These are phyloP conservation scores for Cladosporium sp. DNA, from an alignment of 2,329 filamentous ascomycete genomes.

Conservation along the genomic window DNA sequence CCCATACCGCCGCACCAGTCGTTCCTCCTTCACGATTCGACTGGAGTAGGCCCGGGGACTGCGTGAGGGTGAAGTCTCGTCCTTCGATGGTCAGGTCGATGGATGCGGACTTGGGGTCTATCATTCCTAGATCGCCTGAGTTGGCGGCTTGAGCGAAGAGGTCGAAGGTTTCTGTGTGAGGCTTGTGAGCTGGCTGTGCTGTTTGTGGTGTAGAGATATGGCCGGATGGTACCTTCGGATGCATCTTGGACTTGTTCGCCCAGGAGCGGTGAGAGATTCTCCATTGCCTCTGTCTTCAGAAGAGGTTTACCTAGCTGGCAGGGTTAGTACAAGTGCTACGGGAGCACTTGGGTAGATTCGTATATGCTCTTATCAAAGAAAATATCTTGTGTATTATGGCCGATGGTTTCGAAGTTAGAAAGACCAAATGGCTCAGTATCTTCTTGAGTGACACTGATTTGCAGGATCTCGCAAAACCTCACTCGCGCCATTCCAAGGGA, in stretches of 20 bases:
- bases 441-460: too few relatives aligned
- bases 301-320: too few relatives aligned
- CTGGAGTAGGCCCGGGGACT: slow-evolving; percentile 76
- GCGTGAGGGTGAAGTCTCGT: slow-evolving; percentile 69
- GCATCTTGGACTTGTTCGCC: slow-evolving; percentile 16
- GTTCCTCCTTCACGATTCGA: slow-evolving; percentile 70
- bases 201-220: neutral
- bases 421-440: too few relatives aligned
- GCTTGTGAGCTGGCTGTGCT: slow-evolving; percentile 12
- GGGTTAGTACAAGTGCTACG: too few relatives aligned
- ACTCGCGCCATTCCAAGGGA: too few relatives aligned
- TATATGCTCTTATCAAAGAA: too few relatives aligned
- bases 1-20: slow-evolving; percentile 82
- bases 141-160: slow-evolving; percentile 58
- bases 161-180: slow-evolving; percentile 72
- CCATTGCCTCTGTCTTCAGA: neutral
- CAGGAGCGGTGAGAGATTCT: slow-evolving; percentile 16
- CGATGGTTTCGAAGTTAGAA: too few relatives aligned
- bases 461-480: too few relatives aligned
- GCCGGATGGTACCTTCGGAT: neutral
- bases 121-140: slow-evolving; percentile 66
- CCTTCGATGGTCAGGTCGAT: slow-evolving; percentile 61
- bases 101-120: slow-evolving; percentile 58
- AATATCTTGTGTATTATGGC: too few relatives aligned
- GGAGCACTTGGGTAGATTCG: too few relatives aligned